Evolutionary conservation across 2,329 filamentous ascomycete species (phyloP), one percentile per base, ranked within the genome.

Genomic region (Penicillium glabrum): DNA sequence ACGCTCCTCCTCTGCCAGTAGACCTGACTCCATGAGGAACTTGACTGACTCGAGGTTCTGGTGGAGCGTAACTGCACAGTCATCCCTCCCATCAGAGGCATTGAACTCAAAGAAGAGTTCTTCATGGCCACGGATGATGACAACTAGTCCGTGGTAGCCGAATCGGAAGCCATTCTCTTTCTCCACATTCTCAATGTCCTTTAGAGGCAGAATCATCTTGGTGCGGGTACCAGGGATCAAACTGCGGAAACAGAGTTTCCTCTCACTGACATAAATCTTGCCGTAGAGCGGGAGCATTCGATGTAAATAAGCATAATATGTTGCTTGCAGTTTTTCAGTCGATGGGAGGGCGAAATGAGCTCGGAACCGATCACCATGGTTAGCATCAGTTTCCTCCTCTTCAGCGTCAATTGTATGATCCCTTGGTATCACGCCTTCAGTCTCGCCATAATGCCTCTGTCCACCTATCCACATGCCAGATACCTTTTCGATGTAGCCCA

Each of bases 401-500:
- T 86, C 83, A 1, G 78, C 73, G 44, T 84, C 82, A 37, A 81
- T 77, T 2, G 80, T 75, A 53, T 78, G 77, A 59, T 96, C 90
- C 67, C 88, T 89, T 1, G 88, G 84, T 8, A 84, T 79, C 10
- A 87, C 81, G 14, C 83, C 78, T 69, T 90, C 86, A 23, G 83
- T 84, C 21, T 91, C 89, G 49, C 89, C 87, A 67, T 98, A 99
- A 74, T 98, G 93, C 67, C 89, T 92, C 66, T 89, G 88, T 13
- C 91, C 91, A 33, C 95, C 95, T 64, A 92, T 90, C 86, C 95
- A 95, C 90, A 98, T 98, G 37, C 92, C 93, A 0, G 93, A 96
- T 0, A 98, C 93, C 73, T 97, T 98, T 69, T 96, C 93, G 31
- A 96, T 89, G 70, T 98, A 98, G 1, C 91, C 92, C 87, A 96